Evolutionary conservation across 148 eudicot species (phyloP), one percentile per base, ranked within the genome.

Genomic region (Euryodendron excelsum): DNA sequence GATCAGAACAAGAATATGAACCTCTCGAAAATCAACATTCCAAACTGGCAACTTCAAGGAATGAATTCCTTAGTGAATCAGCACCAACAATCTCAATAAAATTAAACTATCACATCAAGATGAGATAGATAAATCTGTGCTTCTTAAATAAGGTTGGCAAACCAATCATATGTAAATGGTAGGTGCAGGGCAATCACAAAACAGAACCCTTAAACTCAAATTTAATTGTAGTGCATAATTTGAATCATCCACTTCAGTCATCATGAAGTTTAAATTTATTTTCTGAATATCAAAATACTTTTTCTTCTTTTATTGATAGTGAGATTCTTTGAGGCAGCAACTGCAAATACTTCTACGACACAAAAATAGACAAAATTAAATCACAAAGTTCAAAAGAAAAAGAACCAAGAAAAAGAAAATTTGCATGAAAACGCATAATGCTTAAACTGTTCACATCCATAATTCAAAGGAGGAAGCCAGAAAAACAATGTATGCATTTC

Each of bases 381-480:
- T 45, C 31, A 44, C 30, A 17, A 28, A 44, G 28, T 27, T 62
- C 33, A 39, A 28, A 62, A 53, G 39, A 39, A 60, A 33, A 12
- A 41, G 39, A 11, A n/a, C n/a, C n/a, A n/a, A 75, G 9, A 36
- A 23, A 61, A 39, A 75, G 28, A 25, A 25, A 30, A 34, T 63
- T 63, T 18, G n/a, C n/a, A n/a, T n/a, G n/a, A n/a, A n/a, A n/a
- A n/a, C 21, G n/a, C 37, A 75, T 41, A n/a, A 34, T 45, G 69
- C 27, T 61, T 12, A 1, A 45, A 6, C 60, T 3, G 2, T 13
- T 47, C 59, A 62, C 39, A 62, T 30, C 55, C 18, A 75, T 44
- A 75, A 76, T 45, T 61, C 68, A 75, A 55, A 14, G 2, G 30
- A 76, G 48, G 27, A 62, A 60, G 6, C 17, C 25, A 41, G 56